Base-by-base conservation (phyloP, 805 yeast genomes). In the Nakazawaea wickerhamii region DNA sequence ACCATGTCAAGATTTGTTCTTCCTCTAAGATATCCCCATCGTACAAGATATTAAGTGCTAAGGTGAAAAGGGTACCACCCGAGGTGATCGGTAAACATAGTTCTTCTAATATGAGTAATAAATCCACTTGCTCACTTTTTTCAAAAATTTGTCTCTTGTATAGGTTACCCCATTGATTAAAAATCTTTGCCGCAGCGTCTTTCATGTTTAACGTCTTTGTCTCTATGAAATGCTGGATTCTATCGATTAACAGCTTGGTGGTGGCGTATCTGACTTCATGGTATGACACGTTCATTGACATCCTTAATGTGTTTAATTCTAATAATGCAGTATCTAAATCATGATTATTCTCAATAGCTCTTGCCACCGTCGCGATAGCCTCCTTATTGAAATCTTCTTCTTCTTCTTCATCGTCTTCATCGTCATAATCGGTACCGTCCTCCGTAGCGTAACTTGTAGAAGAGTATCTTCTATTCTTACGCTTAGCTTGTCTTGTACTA, bases 211-310 rank as follows among this genome's bases (percentile, higher is more conserved):
- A 67, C 0, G 96, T 84, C 47, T 77, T 85, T 1, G 96, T 85
- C 31, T 79, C 72, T 30, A 89, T 76, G 53, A 84, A 82, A 51
- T 87, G 87, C 40, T 77, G 70, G 10, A 86, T 77, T 54, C 93
- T 74, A 33, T 69, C 67, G 34, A 88, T 54, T 55, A 93, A 67
- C 0, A 97, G 93, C 30, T 71, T 70, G 27, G 79, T 68, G 0
- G 96, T 87, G 4, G 95, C 95, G 23, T 68, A 63, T 58, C 97
- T 77, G 11, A 93, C 97, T 57, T 90, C 96, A 55, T 87, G 95
- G 61, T 93, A 91, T 0, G 93, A 76, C 14, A 89, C 99, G 59
- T 93, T 88, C 93, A 90, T 84, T 55, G 96, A 87, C 99, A 93
- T 91, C 65, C 98, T 76, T 56, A 93, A 71, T 0, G 99, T 93